phyloP scores from a whole-genome alignment of 169 alveolate species.

The Babesia bovis region DNA sequence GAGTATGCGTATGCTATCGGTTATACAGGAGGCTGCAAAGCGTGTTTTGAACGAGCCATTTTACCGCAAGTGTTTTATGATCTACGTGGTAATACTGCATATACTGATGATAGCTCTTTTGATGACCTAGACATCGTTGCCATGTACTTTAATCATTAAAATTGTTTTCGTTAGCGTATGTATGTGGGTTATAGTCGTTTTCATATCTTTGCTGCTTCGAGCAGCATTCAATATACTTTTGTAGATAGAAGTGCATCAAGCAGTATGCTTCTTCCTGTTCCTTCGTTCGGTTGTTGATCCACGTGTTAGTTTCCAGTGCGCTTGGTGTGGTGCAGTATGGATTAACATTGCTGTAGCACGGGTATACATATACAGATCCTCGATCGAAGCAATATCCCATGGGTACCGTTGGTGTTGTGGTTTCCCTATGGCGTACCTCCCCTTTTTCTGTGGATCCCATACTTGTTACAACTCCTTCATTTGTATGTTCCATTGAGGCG shows the following conservation, averaged over 20 bases:
- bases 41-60: not conserved
- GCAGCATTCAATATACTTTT: slow-evolving; percentile 52
- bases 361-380: not conserved
- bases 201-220: slow-evolving; percentile 21
- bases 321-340: slow-evolving; percentile 24
- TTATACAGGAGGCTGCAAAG: not conserved
- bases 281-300: not conserved
- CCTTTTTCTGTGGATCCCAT: not conserved
- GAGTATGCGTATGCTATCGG: not conserved
- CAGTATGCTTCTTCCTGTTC: slow-evolving; percentile 44
- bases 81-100: slow-evolving; percentile 1
- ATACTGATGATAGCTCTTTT: not conserved
- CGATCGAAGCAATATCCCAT: slow-evolving; percentile 26
- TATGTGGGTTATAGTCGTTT: too few species aligned
- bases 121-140: too few species aligned
- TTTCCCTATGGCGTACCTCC: not conserved
- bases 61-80: not conserved
- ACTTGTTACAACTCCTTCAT: not conserved
- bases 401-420: slow-evolving; percentile 11
- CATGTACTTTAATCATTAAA: not conserved
- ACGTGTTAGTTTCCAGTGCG: not conserved
- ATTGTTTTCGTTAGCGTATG: not conserved
- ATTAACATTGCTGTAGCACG: slow-evolving; percentile 7
- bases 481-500: too few species aligned
- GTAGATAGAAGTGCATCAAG: slow-evolving; percentile 48